A percentile compares a stretch with the other conserved stretches of the same genome.
phyloP scores from a whole-genome alignment of 2,329 filamentous ascomycete species.

The Ophiocordyceps sinensis region DNA sequence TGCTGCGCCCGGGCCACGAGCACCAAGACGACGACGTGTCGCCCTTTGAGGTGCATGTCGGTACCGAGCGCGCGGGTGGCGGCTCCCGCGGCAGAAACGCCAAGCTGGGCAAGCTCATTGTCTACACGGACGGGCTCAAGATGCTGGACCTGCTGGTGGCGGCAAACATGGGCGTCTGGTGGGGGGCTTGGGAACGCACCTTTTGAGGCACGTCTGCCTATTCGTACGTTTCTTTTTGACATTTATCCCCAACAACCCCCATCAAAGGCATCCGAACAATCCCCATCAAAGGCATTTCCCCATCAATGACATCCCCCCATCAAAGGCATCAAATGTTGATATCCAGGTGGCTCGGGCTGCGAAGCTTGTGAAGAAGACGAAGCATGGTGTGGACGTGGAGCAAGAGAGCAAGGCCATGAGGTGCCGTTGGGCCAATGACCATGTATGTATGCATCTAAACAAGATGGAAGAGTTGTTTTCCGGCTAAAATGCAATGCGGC shows the following conservation, averaged over 20 bases:
- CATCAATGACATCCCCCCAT: no score
- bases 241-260: no score
- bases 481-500: neutral
- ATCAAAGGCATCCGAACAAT: no score
- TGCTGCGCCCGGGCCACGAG: conserved; percentile 18
- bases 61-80: conserved; percentile 71
- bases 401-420: no score
- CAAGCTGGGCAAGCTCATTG: conserved; percentile 85
- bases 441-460: no score
- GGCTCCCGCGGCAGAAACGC: conserved; percentile 74
- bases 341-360: no score
- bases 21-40: conserved; percentile 22
- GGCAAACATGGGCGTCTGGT: conserved; percentile 87
- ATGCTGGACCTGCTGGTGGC: conserved; percentile 91
- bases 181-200: conserved; percentile 64
- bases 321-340: neutral
- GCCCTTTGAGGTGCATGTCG: conserved; percentile 57
- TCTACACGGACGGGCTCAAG: conserved; percentile 80
- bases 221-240: conserved; percentile 1
- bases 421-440: no score
- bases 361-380: no score
- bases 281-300: no score
- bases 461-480: no score
- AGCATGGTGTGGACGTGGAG: no score
- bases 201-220: no score